Percentiles rank a stretch among this genome's conserved stretches.
Evolutionary conservation across 129 eudicot species (phyloP).

Genomic region (Chrysanthemum seticuspe): DNA sequence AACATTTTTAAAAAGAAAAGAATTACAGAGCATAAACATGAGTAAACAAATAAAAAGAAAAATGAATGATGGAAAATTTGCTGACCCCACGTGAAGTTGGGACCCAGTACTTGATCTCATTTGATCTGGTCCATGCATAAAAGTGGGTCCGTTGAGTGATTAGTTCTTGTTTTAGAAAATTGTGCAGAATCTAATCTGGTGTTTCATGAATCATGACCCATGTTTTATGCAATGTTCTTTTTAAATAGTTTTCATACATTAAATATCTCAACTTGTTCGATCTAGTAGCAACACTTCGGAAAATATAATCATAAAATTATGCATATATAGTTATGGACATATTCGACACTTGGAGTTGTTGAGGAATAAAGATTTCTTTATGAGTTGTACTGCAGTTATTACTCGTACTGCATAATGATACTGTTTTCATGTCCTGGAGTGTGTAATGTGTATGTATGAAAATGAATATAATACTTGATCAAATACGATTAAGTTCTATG

Average conservation of each 20-base stretch:
- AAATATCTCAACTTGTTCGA: slow-evolving; percentile 14
- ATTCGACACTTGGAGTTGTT: slow-evolving; percentile 1
- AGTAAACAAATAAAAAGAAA: slow-evolving; percentile 5
- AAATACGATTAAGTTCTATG: too few species aligned
- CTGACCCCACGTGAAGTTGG: slow-evolving; percentile 42
- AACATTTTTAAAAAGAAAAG: background rate
- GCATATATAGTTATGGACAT: background rate
- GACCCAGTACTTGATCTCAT: slow-evolving; percentile 36
- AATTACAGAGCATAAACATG: background rate
- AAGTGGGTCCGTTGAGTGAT: slow-evolving; percentile 39
- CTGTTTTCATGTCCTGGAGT: too few species aligned
- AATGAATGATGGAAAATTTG: slow-evolving; percentile 55
- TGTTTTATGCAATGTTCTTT: slow-evolving; percentile 32
- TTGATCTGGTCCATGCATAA: slow-evolving; percentile 57
- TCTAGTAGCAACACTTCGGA: too few species aligned
- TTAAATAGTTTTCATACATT: background rate
- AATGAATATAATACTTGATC: too few species aligned
- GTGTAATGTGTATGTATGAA: too few species aligned
- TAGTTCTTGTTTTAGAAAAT: slow-evolving; percentile 47
- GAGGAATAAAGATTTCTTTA: background rate
- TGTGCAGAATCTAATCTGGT: slow-evolving; percentile 42
- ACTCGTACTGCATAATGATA: background rate
- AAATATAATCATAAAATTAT: too few species aligned
- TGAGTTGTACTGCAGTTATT: background rate
- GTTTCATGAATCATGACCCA: slow-evolving; percentile 35